Conservation (phyloP, 805 yeast species). For the Myxozyma mucilagina region DNA sequence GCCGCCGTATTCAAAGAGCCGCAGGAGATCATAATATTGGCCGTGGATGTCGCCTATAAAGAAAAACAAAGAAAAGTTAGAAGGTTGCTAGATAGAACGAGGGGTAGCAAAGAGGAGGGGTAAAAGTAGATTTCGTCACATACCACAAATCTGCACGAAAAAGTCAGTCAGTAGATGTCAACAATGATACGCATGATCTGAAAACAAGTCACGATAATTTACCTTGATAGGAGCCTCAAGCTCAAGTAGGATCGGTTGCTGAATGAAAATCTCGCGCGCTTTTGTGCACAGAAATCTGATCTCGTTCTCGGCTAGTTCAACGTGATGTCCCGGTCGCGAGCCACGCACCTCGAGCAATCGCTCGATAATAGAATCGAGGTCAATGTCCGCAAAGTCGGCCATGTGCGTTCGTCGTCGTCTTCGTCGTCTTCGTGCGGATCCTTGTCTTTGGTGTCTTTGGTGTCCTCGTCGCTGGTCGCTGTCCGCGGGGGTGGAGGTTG, state of each 20-base stretch:
- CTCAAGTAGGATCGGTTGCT: conserved; percentile 93
- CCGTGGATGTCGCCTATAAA: conserved; percentile 92
- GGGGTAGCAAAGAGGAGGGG: background rate
- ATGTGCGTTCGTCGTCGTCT: background rate
- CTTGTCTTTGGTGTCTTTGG: too few species aligned
- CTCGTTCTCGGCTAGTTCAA: conserved; percentile 88
- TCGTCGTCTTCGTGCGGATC: too few species aligned
- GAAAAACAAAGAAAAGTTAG: background rate
- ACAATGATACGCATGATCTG: background rate
- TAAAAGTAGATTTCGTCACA: conserved; percentile 5
- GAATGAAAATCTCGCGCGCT: conserved; percentile 96
- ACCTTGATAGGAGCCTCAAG: conserved; percentile 95
- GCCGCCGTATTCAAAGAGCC: conserved; percentile 97
- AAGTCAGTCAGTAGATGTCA: background rate
- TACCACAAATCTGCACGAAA: conserved; percentile 23
- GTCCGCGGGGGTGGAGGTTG: too few species aligned
- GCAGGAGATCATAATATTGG: conserved; percentile 91
- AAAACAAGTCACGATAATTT: conserved; percentile 41
- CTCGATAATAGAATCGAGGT: conserved; percentile 95
- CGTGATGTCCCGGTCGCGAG: conserved; percentile 97
- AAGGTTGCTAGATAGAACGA: background rate
- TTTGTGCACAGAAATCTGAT: conserved; percentile 94
- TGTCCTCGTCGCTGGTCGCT: too few species aligned
- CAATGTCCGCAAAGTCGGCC: conserved; percentile 63
- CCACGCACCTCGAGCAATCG: conserved; percentile 96